A percentile compares a stretch with the other conserved stretches of the same genome.
Conservation (phyloP, 345 rosid species). For the Salix dunnii region DNA sequence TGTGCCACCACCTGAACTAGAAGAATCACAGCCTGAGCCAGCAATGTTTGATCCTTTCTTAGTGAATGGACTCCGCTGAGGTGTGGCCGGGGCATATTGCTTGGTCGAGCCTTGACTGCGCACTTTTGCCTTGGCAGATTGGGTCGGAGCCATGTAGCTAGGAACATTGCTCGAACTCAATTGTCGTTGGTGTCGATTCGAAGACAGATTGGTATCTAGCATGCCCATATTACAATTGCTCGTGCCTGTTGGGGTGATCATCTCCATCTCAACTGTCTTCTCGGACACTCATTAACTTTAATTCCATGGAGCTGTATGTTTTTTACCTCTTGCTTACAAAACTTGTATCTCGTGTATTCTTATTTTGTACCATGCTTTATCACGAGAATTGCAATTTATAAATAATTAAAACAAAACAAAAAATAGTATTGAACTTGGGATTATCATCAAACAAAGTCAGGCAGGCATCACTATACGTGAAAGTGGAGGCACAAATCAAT, state of each 20-base stretch:
- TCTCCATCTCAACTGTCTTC: slow-evolving; percentile 81
- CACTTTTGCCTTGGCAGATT: slow-evolving; percentile 84
- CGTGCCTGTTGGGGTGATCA: slow-evolving; percentile 31
- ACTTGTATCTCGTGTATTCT: no score
- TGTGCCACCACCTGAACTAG: slow-evolving; percentile 60
- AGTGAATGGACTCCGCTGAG: slow-evolving; percentile 78
- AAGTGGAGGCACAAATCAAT: no score
- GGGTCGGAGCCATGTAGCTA: slow-evolving; percentile 86
- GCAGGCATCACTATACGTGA: no score
- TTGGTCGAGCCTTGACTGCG: slow-evolving; percentile 37
- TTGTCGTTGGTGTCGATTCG: slow-evolving; percentile 37
- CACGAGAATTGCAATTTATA: no score
- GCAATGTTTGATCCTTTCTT: slow-evolving; percentile 34
- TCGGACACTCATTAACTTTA: no score
- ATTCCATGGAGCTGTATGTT: no score
- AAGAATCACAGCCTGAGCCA: slow-evolving; percentile 61
- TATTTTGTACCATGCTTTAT: no score
- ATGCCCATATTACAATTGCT: slow-evolving; percentile 21
- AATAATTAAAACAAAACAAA: no score
- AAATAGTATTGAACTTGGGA: no score
- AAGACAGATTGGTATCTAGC: slow-evolving; percentile 26
- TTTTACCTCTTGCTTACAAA: no score
- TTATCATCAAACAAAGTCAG: no score
- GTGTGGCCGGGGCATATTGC: slow-evolving; percentile 39
- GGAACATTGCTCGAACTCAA: slow-evolving; percentile 42